These are phyloP conservation scores for Lagerstroemia speciosa DNA, from an alignment of 345 rosid genomes.

Conservation along the genomic window DNA sequence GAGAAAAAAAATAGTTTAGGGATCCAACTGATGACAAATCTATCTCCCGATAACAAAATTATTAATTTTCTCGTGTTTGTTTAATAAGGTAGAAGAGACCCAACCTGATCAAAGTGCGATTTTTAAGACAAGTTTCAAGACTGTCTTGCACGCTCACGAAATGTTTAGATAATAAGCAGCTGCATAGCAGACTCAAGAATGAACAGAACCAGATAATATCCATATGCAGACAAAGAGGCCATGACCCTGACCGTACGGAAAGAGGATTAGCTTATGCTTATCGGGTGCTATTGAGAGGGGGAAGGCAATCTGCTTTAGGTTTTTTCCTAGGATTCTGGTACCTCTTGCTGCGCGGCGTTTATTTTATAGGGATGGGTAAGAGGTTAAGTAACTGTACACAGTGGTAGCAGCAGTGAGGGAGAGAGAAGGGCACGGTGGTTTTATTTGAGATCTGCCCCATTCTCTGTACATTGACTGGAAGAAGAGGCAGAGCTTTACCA, in stretches of 20 bases:
- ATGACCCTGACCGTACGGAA: neutral
- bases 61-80: no score
- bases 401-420: constrained; percentile 3
- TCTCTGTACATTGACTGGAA: neutral
- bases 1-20: no score
- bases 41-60: no score
- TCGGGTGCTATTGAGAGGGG: neutral
- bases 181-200: neutral
- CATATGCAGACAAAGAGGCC: neutral
- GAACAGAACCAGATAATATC: neutral
- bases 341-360: constrained; percentile 1
- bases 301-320: no score
- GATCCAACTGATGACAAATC: no score
- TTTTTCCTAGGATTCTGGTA: neutral
- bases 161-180: neutral
- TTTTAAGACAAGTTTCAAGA: neutral
- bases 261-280: neutral
- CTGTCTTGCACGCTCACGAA: neutral
- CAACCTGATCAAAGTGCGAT: neutral
- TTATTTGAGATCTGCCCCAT: constrained; percentile 20
- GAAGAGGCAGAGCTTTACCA: neutral
- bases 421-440: constrained; percentile 9
- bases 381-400: constrained; percentile 19
- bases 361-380: constrained; percentile 9
- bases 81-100: neutral